These are phyloP conservation scores for Sugiyamaella chiloensis DNA, from an alignment of 805 yeast species.

Conservation along the genomic window DNA sequence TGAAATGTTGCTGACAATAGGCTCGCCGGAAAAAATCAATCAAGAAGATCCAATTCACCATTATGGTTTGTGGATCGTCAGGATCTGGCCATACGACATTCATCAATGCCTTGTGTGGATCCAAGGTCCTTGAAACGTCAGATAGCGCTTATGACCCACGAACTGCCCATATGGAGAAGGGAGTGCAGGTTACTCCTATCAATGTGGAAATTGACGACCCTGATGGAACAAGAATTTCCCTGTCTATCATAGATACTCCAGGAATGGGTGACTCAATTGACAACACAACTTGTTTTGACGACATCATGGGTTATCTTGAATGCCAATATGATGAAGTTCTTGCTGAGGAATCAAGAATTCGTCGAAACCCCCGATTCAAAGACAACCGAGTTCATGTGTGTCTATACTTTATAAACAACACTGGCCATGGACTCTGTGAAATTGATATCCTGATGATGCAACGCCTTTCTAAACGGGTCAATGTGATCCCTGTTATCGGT, in stretches of 20 bases:
- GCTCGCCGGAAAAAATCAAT: slow-evolving; percentile 21
- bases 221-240: slow-evolving; percentile 44
- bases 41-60: slow-evolving; percentile 60
- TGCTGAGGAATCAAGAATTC: slow-evolving; percentile 70
- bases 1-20: not conserved
- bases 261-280: slow-evolving; percentile 64
- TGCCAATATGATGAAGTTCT: slow-evolving; percentile 69
- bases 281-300: slow-evolving; percentile 48
- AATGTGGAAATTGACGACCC: slow-evolving; percentile 54
- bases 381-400: slow-evolving; percentile 78
- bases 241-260: slow-evolving; percentile 66
- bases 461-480: slow-evolving; percentile 65
- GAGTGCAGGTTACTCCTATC: slow-evolving; percentile 31
- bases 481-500: slow-evolving; percentile 77
- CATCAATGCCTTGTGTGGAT: slow-evolving; percentile 60
- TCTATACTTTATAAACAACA: slow-evolving; percentile 70
- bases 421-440: slow-evolving; percentile 56
- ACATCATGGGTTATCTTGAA: slow-evolving; percentile 60
- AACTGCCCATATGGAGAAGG: slow-evolving; percentile 33
- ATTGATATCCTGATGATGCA: slow-evolving; percentile 72
- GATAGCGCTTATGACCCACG: slow-evolving; percentile 31
- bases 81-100: slow-evolving; percentile 77
- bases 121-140: slow-evolving; percentile 38
- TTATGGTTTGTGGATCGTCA: slow-evolving; percentile 68
- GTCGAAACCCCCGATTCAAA: slow-evolving; percentile 64